A percentile compares a stretch with the other conserved stretches of the same genome.
Conservation (phyloP, 768 basidiomycete species). For the Pleurotus tuber-regium region DNA sequence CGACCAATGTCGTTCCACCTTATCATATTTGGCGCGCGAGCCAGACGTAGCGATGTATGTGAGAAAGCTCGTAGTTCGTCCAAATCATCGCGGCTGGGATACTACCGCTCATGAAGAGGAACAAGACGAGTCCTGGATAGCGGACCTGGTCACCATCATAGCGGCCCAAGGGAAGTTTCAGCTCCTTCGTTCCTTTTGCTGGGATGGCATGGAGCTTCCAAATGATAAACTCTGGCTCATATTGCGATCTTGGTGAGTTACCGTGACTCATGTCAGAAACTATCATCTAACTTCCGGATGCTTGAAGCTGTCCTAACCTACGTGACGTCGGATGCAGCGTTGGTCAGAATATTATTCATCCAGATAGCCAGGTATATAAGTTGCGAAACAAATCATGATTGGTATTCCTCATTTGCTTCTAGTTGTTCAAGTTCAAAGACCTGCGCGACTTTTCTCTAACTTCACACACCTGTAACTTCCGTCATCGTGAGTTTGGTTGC, state of each 20-base stretch:
- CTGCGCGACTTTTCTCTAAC: constrained; percentile 60
- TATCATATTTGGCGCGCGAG: constrained; percentile 56
- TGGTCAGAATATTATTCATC: constrained; percentile 53
- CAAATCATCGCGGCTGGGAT: constrained; percentile 23
- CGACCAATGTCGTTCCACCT: constrained; percentile 59
- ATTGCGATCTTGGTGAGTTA: constrained; percentile 58
- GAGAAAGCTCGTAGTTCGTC: constrained; percentile 55
- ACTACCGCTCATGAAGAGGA: constrained; percentile 1
- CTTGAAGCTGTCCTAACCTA: constrained; percentile 60
- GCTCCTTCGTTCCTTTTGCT: constrained; percentile 48
- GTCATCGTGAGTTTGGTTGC: background rate
- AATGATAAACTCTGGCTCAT: constrained; percentile 79
- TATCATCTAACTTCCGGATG: background rate
- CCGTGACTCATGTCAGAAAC: background rate
- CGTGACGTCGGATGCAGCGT: constrained; percentile 63
- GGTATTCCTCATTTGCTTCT: constrained; percentile 11
- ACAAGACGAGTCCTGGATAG: constrained; percentile 5
- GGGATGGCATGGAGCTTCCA: constrained; percentile 70
- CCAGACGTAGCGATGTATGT: constrained; percentile 68
- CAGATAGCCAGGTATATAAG: constrained; percentile 57
- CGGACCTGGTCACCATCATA: constrained; percentile 1
- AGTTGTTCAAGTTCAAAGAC: constrained; percentile 70
- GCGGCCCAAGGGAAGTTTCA: constrained; percentile 4
- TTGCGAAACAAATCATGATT: constrained; percentile 1
- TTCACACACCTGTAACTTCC: constrained; percentile 6